Evolutionary conservation across 2,329 filamentous ascomycete species (phyloP).

Genomic region (Biscogniauxia mediterranea): DNA sequence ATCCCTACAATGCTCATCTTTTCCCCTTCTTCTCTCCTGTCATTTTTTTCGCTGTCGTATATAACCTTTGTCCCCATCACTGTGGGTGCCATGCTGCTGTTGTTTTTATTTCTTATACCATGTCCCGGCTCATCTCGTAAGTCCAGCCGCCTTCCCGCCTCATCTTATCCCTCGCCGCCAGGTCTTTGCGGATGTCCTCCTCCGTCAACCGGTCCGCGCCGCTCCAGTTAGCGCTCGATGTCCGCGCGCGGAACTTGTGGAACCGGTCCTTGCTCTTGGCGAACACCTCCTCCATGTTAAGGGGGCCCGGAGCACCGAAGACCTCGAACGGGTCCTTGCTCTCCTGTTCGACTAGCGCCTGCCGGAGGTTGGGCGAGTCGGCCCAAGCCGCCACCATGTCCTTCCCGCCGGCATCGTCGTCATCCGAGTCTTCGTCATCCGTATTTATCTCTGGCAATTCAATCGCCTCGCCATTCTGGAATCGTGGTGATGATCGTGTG

Average conservation of each 20-base stretch:
- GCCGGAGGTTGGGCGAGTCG: constrained; percentile 77
- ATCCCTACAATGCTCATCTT: not conserved
- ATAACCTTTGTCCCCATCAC: too few relatives aligned
- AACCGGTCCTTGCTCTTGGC: constrained; percentile 80
- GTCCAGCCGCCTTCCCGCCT: constrained; percentile 71
- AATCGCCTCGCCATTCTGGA: constrained; percentile 86
- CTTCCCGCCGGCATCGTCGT: constrained; percentile 57
- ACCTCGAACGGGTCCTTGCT: constrained; percentile 79
- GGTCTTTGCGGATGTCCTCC: constrained; percentile 69
- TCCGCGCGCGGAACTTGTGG: constrained; percentile 85
- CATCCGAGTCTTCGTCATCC: constrained; percentile 80
- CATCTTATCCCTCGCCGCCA: constrained; percentile 66
- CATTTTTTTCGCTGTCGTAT: too few relatives aligned
- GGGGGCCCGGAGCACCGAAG: constrained; percentile 82
- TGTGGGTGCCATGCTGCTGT: too few relatives aligned
- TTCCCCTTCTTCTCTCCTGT: constrained; percentile 1
- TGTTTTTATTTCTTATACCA: constrained; percentile 22
- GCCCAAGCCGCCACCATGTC: constrained; percentile 80
- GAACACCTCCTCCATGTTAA: constrained; percentile 97
- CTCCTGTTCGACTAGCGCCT: constrained; percentile 77
- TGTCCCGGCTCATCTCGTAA: constrained; percentile 44
- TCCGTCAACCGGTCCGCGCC: constrained; percentile 73
- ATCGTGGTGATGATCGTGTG: constrained; percentile 73
- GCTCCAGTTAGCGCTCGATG: constrained; percentile 93
- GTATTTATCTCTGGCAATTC: constrained; percentile 93